phyloP scores from a whole-genome alignment of 2,329 filamentous ascomycete species.

The Clarireedia monteithiana region DNA sequence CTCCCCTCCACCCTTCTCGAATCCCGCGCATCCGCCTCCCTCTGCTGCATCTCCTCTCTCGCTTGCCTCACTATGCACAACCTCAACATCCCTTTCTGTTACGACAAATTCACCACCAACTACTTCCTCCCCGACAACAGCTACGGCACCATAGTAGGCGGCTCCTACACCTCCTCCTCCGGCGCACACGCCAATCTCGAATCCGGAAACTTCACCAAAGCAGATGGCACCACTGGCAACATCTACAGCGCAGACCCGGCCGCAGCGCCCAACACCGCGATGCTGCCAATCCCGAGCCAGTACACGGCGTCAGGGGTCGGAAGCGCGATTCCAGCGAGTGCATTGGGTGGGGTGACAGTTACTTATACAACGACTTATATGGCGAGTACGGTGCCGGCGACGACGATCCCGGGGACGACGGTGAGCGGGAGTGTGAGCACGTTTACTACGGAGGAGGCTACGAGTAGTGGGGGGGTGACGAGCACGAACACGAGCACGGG shows the following conservation, averaged over 20 bases:
- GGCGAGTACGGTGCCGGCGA: slow-evolving; percentile 16
- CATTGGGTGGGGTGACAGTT: slow-evolving; percentile 33
- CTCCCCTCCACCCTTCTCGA: neutral
- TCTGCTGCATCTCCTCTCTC: slow-evolving; percentile 22
- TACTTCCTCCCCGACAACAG: slow-evolving; percentile 39
- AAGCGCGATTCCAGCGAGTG: slow-evolving; percentile 36
- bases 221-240: slow-evolving; percentile 34
- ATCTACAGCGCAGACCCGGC: slow-evolving; percentile 34
- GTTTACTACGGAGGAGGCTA: neutral
- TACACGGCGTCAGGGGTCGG: slow-evolving; percentile 39
- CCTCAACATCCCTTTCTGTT: slow-evolving; percentile 40
- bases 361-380: slow-evolving; percentile 24
- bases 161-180: slow-evolving; percentile 33
- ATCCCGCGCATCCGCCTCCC: slow-evolving; percentile 12
- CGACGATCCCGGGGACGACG: slow-evolving; percentile 9
- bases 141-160: slow-evolving; percentile 37
- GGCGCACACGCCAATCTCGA: slow-evolving; percentile 36
- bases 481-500: neutral
- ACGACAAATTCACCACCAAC: slow-evolving; percentile 45
- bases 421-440: neutral
- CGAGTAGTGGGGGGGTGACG: neutral
- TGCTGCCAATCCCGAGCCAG: slow-evolving; percentile 36
- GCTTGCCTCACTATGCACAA: slow-evolving; percentile 22
- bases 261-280: slow-evolving; percentile 37
- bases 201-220: slow-evolving; percentile 35